Conservation (phyloP, 768 basidiomycete genomes). For the Tulasnella sp. region DNA sequence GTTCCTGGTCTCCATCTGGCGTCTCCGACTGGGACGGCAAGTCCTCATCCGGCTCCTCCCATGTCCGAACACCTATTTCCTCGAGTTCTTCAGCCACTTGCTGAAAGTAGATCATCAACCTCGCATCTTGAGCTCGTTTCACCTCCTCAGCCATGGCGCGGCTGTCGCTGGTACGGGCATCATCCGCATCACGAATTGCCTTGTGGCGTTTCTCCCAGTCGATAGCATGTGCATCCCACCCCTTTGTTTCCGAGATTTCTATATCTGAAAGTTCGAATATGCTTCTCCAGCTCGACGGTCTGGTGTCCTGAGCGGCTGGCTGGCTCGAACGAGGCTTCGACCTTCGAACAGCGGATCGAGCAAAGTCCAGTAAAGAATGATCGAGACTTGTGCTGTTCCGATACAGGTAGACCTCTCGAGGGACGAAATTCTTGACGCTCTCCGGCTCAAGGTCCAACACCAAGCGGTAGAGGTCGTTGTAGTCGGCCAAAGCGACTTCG, state of each 20-base stretch:
- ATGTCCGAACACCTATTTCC: conserved; percentile 44
- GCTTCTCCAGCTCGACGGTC: background rate
- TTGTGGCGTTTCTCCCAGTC: background rate
- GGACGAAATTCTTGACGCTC: conserved; percentile 8
- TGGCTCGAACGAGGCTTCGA: conserved; percentile 24
- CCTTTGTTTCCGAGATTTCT: background rate
- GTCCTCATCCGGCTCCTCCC: conserved; percentile 45
- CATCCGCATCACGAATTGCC: background rate
- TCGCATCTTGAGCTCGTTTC: conserved; percentile 34
- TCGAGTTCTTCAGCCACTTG: conserved; percentile 41
- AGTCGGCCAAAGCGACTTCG: conserved; percentile 34
- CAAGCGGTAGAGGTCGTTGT: conserved; percentile 37
- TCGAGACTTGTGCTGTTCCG: background rate
- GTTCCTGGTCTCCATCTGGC: conserved; percentile 30
- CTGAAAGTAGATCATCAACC: conserved; percentile 38
- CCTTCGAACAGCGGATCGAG: conserved; percentile 8
- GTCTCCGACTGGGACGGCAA: conserved; percentile 24
- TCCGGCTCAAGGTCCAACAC: conserved; percentile 37
- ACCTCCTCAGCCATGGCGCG: background rate
- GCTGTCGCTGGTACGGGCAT: conserved; percentile 31
- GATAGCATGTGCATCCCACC: conserved; percentile 18
- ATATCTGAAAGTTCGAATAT: background rate
- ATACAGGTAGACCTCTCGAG: background rate
- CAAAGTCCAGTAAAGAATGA: conserved; percentile 35
- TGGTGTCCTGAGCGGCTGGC: background rate